Evolutionary conservation across 2,329 filamentous ascomycete species (phyloP).

Genomic region (Whalleya microplaca): DNA sequence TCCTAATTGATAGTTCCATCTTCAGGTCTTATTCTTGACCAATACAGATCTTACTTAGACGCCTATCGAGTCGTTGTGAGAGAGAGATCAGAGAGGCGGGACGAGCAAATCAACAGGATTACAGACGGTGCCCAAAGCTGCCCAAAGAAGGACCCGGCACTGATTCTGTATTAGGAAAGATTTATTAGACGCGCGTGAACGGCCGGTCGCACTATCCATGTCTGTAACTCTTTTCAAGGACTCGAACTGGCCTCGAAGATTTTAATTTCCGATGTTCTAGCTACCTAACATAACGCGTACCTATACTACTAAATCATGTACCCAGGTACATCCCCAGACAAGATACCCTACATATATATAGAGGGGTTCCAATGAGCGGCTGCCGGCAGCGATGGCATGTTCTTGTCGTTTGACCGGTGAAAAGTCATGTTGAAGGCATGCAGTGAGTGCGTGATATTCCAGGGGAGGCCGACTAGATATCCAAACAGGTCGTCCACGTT

Average conservation of each 20-base stretch:
- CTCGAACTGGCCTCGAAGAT: background rate
- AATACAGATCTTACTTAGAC: background rate
- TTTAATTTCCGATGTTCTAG: background rate
- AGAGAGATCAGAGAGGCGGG: background rate
- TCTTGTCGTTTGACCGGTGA: constrained; percentile 3
- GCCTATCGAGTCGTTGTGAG: background rate
- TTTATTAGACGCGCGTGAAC: constrained; percentile 2
- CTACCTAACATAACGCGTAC: background rate
- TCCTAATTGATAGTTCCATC: constrained; percentile 59
- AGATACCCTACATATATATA: background rate
- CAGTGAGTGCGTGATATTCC: background rate
- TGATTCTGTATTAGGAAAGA: constrained; percentile 9
- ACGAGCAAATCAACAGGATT: constrained; percentile 4
- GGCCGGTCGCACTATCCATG: constrained; percentile 14
- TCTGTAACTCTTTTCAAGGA: constrained; percentile 6
- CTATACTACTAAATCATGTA: background rate
- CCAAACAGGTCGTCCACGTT: background rate
- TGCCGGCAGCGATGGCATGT: constrained; percentile 3
- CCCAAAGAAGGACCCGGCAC: constrained; percentile 9
- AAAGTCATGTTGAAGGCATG: background rate
- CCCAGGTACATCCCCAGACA: background rate
- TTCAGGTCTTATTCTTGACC: constrained; percentile 20
- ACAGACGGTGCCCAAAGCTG: constrained; percentile 19
- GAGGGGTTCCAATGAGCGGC: background rate
- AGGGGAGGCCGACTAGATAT: background rate